A percentile compares a stretch with the other conserved stretches of the same genome.
Conservation (phyloP, 2,329 filamentous ascomycete species). For the Alternaria solani region DNA sequence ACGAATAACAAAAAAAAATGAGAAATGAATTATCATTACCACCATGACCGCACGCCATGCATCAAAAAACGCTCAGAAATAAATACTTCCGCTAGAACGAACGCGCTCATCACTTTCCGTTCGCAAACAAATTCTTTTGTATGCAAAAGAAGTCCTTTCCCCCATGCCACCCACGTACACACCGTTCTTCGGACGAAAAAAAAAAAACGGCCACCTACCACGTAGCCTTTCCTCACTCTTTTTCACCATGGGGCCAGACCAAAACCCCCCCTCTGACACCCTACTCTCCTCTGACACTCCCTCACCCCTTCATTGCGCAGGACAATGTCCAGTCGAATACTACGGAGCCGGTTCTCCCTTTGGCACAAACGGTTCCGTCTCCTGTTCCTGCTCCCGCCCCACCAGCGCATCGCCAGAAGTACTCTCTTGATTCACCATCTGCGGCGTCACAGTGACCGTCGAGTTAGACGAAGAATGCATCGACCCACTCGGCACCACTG, state of each 20-base stretch:
- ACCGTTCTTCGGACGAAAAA: not conserved
- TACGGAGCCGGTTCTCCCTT: conserved; percentile 2
- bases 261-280: not conserved
- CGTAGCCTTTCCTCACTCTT: no score
- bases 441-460: conserved; percentile 16
- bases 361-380: not conserved
- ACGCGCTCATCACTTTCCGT: not conserved
- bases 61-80: not conserved
- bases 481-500: conserved; percentile 5
- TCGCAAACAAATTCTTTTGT: not conserved
- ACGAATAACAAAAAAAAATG: not conserved
- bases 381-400: not conserved
- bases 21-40: not conserved
- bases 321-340: not conserved
- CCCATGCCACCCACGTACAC: not conserved
- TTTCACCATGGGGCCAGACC: not conserved
- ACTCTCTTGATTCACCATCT: not conserved
- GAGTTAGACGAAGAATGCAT: conserved; percentile 16
- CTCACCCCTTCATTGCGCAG: not conserved
- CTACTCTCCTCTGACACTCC: not conserved
- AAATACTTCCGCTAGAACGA: not conserved
- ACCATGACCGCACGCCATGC: not conserved
- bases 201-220: not conserved
- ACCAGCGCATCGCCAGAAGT: not conserved
- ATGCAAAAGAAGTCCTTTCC: not conserved